Percentiles rank a stretch among this genome's conserved stretches.
Conservation (phyloP, 352 stramenopile genomes). For the Thalassiosira gravida region DNA sequence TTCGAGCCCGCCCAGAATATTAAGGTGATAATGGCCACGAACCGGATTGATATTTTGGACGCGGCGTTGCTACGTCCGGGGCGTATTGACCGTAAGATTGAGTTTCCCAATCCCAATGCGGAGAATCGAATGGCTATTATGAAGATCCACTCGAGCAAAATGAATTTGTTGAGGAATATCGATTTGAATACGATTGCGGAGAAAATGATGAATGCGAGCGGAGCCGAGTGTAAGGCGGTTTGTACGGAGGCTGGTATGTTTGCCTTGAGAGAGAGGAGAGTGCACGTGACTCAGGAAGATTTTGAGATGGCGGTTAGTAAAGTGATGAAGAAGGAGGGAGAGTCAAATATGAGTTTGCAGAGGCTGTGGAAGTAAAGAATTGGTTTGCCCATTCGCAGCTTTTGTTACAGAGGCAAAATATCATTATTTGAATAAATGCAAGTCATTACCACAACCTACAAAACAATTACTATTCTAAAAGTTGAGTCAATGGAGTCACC, state of each 20-base stretch:
- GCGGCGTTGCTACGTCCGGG: constrained; percentile 93
- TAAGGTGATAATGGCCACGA: constrained; percentile 96
- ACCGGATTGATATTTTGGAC: constrained; percentile 96
- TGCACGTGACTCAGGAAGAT: constrained; percentile 88
- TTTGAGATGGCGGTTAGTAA: constrained; percentile 88
- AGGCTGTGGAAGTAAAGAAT: no score
- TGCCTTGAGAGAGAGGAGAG: constrained; percentile 84
- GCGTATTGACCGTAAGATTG: constrained; percentile 98
- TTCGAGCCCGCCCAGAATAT: constrained; percentile 83
- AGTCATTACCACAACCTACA: no score
- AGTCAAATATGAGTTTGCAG: no score
- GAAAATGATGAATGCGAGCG: constrained; percentile 95
- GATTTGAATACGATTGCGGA: constrained; percentile 93
- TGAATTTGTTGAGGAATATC: constrained; percentile 90
- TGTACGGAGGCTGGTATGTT: constrained; percentile 97
- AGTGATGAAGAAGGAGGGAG: no score
- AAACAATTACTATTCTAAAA: no score
- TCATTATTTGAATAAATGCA: no score
- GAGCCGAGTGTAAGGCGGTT: constrained; percentile 95
- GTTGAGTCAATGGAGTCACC: no score
- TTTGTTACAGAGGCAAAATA: no score
- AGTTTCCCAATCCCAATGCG: constrained; percentile 95
- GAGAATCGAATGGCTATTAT: constrained; percentile 93
- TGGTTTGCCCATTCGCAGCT: no score
- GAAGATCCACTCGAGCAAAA: constrained; percentile 90